Base-by-base conservation (phyloP, 192 early-diverging fungal species). In the Coemansia sp. region DNA sequence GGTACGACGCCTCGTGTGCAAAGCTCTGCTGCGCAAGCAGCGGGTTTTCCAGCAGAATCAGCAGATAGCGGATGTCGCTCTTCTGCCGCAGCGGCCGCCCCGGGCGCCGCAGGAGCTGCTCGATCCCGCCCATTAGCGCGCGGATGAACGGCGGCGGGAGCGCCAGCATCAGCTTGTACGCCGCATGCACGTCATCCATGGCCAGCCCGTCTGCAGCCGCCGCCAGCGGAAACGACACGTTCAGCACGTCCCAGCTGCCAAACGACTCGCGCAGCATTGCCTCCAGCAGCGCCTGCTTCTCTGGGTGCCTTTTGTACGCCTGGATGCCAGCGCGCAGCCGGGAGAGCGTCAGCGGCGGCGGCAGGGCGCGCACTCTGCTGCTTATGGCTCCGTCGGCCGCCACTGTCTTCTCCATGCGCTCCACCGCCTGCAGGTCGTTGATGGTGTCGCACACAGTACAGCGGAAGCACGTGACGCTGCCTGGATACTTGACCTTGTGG, bases 381-480 rank as follows among this genome's bases (percentile, higher is more conserved):
- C 43, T 59, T 15, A 53, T 26, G 51, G 63, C 55, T 2, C 72
- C 68, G 52, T 74, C 58, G 48, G 64, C 66, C 1, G 23, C 51
- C 2, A 59, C 23, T 6, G 55, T 38, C 36, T 65, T 68, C 35
- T 75, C 75, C 4, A 68, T 66, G 10, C 74, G 72, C 62, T 56
- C 60, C 39, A 64, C n/a, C 2, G 64, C 65, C 16, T 33, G 41
- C 24, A 92, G 65, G 55, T 93, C 90, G 71, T 93, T 93, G 61
- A 93, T 86, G 1, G 93, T 93, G 36, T 94, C 91, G 83, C 96
- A 98, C 10, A 95, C 91, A 9, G 94, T 93, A 78, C 96, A 98
- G 41, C 91, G 85, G 74, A 95, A 98, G 68, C 93, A 91, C 23
- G 73, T 35, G 2, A 76, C 78, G 2, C 66, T 51, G 11, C 33